A percentile compares a stretch with the other conserved stretches of the same genome.
These are phyloP conservation scores for Aspergillus latus DNA, from an alignment of 2,329 filamentous ascomycete species.

Conservation along the genomic window DNA sequence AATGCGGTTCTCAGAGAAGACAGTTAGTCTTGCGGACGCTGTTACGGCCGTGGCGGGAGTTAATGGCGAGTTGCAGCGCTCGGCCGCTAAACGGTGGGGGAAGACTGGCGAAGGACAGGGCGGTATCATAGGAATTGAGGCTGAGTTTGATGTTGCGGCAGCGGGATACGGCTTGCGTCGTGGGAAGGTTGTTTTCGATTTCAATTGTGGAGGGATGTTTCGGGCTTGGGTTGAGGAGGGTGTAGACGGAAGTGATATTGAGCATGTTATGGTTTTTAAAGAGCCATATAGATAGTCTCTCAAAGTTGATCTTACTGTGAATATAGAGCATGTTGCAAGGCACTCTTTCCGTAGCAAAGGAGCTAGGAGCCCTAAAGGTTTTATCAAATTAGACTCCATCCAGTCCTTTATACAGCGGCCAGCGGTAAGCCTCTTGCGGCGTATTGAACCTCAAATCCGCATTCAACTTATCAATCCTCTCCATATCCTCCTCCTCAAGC, in stretches of 20 bases:
- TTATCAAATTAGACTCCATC: conserved; percentile 50
- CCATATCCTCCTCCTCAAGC: conserved; percentile 23
- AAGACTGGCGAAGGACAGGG: conserved; percentile 76
- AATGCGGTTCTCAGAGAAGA: conserved; percentile 58
- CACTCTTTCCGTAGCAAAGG: too few relatives aligned
- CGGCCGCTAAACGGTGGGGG: conserved; percentile 71
- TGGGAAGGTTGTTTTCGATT: conserved; percentile 67
- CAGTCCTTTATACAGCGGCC: conserved; percentile 42
- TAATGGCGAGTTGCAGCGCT: conserved; percentile 70
- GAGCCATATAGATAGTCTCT: conserved; percentile 33
- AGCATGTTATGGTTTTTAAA: conserved; percentile 47
- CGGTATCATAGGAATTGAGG: conserved; percentile 72
- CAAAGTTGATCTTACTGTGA: neutral
- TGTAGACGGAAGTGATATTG: conserved; percentile 30
- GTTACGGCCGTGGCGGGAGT: conserved; percentile 67
- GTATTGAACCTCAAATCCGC: conserved; percentile 60
- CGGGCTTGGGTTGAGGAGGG: conserved; percentile 64
- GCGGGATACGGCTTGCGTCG: conserved; percentile 39
- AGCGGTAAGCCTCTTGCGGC: conserved; percentile 36
- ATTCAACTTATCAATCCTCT: conserved; percentile 35
- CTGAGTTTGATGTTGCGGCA: conserved; percentile 60
- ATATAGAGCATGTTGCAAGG: neutral
- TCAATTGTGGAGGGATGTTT: conserved; percentile 87
- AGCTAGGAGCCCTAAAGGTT: neutral
- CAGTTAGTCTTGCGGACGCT: conserved; percentile 56